Conservation (phyloP, 305 asterid genomes). For the Euphrasia arctica region DNA sequence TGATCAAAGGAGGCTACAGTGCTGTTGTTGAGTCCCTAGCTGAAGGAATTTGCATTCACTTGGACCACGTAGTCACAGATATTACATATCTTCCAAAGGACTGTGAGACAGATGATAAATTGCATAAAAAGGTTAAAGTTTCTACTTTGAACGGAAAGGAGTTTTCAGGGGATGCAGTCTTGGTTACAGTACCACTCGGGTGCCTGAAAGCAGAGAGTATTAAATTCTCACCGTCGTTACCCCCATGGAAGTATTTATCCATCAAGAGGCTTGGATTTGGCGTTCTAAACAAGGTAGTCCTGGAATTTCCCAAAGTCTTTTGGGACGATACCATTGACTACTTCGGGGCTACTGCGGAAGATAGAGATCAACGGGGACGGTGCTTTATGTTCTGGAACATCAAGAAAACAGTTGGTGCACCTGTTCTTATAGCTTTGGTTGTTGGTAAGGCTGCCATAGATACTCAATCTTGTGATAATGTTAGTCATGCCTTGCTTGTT, state of each 20-base stretch:
- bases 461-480: conserved; percentile 82
- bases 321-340: conserved; percentile 96
- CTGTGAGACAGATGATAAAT: conserved; percentile 32
- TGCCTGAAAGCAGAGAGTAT: conserved; percentile 88
- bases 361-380: conserved; percentile 75
- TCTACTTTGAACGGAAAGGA: conserved; percentile 71
- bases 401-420: conserved; percentile 97
- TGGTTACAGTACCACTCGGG: conserved; percentile 95
- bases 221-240: conserved; percentile 87
- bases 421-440: conserved; percentile 92
- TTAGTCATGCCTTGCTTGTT: conserved; percentile 74
- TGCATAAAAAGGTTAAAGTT: conserved; percentile 63
- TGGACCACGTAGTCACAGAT: conserved; percentile 77
- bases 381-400: conserved; percentile 99
- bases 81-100: conserved; percentile 50
- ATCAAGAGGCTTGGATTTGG: conserved; percentile 93
- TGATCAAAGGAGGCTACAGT: conserved; percentile 98
- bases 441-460: conserved; percentile 97
- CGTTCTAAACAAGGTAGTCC: conserved; percentile 86
- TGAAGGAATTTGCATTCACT: conserved; percentile 65
- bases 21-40: conserved; percentile 81
- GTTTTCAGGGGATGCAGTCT: conserved; percentile 84
- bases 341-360: conserved; percentile 98
- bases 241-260: conserved; percentile 76
- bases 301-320: conserved; percentile 93